Conservation (phyloP, 2,329 filamentous ascomycete genomes). For the Leptographium lundbergii region DNA sequence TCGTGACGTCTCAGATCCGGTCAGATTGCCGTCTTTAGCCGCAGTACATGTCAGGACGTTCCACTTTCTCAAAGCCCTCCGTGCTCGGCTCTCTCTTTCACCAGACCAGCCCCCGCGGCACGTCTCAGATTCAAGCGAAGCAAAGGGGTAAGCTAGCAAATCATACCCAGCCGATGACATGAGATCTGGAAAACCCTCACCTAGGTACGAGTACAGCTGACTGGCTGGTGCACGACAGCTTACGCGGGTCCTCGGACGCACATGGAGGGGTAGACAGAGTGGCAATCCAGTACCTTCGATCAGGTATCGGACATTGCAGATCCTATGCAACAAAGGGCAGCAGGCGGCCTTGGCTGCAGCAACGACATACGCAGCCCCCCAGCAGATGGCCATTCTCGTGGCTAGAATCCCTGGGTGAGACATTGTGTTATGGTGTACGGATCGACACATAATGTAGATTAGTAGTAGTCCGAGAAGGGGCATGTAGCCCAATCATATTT, state of each 20-base stretch:
- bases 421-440: neutral
- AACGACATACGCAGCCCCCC: neutral
- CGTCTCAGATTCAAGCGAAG: neutral
- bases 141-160: neutral
- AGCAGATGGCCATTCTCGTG: neutral
- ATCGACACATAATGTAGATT: neutral
- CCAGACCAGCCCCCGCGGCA: neutral
- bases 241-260: neutral
- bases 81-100: neutral
- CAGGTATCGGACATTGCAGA: neutral
- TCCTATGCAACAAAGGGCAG: neutral
- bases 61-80: neutral
- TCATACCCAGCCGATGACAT: neutral
- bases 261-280: neutral
- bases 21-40: neutral
- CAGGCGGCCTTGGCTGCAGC: neutral
- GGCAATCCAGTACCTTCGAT: neutral
- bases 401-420: neutral
- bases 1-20: neutral
- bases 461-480: neutral
- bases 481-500: neutral
- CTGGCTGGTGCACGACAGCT: neutral
- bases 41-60: neutral
- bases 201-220: neutral
- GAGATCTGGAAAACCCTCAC: neutral